Conservation (phyloP, 2,329 filamentous ascomycete species). For the Samsoniella hepiali region DNA sequence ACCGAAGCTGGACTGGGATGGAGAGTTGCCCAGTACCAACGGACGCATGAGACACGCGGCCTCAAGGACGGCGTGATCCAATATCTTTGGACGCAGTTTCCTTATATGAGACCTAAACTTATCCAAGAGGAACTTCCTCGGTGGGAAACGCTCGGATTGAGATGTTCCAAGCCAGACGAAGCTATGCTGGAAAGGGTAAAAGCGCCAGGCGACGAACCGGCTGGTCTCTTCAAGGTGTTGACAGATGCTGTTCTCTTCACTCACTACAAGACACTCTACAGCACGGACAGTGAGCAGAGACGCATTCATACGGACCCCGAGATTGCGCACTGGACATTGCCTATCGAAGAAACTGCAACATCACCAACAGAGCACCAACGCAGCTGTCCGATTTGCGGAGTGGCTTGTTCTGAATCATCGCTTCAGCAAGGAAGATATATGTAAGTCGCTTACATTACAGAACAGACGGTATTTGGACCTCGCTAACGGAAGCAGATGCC, state of each 20-base stretch:
- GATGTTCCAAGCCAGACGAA: not conserved
- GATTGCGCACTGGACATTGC: not conserved
- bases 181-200: not conserved
- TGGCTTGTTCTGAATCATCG: not conserved
- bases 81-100: not conserved
- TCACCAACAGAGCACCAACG: not conserved
- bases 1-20: not conserved
- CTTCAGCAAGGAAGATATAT: not conserved
- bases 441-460: not conserved
- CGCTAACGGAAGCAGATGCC: not conserved
- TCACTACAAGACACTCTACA: not conserved
- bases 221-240: not conserved
- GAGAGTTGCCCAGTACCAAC: not conserved
- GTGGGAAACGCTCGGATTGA: not conserved
- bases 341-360: not conserved
- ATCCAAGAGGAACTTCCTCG: not conserved
- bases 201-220: not conserved
- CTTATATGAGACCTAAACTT: not conserved
- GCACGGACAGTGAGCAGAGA: not conserved
- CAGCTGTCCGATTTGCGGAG: not conserved
- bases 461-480: not conserved
- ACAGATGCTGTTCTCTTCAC: not conserved
- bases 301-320: not conserved
- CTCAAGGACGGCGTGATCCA: not conserved
- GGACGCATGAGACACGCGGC: not conserved